phyloP scores from a whole-genome alignment of 371 early-diverging fungal species.

The Rhizomucor pusillus region DNA sequence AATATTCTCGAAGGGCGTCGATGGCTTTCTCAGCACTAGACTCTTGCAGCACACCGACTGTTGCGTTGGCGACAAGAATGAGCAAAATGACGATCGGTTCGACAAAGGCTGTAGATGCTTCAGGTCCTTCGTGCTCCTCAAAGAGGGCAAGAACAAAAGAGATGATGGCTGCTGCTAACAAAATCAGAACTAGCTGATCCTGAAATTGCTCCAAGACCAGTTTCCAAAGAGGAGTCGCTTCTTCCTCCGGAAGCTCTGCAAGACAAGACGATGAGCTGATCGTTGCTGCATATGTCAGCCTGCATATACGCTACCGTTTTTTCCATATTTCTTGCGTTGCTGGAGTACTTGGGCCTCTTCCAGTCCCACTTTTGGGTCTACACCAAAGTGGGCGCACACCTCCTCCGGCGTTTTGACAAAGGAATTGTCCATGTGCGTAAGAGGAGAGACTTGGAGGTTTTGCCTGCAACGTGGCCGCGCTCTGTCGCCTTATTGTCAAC shows the following conservation, averaged over 20 bases:
- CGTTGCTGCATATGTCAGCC: not conserved
- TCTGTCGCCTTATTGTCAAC: too few species aligned
- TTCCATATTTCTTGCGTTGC: slow-evolving; percentile 60
- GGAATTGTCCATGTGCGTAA: slow-evolving; percentile 58
- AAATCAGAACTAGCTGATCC: slow-evolving; percentile 95
- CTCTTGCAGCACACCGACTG: slow-evolving; percentile 96
- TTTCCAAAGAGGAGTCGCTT: slow-evolving; percentile 88
- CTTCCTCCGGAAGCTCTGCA: slow-evolving; percentile 77
- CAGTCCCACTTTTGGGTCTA: slow-evolving; percentile 59
- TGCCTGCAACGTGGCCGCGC: too few species aligned
- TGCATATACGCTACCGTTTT: slow-evolving; percentile 60
- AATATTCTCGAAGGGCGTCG: slow-evolving; percentile 92
- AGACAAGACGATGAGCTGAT: not conserved
- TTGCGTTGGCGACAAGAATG: slow-evolving; percentile 96
- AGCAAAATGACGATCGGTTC: slow-evolving; percentile 96
- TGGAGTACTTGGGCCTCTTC: slow-evolving; percentile 55
- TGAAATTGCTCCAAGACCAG: slow-evolving; percentile 95
- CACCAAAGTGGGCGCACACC: slow-evolving; percentile 65
- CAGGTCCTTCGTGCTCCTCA: slow-evolving; percentile 68
- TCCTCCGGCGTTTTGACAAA: slow-evolving; percentile 65
- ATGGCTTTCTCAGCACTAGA: slow-evolving; percentile 96
- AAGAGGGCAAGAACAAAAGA: slow-evolving; percentile 92
- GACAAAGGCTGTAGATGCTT: slow-evolving; percentile 82
- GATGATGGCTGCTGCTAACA: slow-evolving; percentile 87
- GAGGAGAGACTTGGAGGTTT: not conserved